phyloP scores from a whole-genome alignment of 345 rosid species.

The Clarkia xantiana region DNA sequence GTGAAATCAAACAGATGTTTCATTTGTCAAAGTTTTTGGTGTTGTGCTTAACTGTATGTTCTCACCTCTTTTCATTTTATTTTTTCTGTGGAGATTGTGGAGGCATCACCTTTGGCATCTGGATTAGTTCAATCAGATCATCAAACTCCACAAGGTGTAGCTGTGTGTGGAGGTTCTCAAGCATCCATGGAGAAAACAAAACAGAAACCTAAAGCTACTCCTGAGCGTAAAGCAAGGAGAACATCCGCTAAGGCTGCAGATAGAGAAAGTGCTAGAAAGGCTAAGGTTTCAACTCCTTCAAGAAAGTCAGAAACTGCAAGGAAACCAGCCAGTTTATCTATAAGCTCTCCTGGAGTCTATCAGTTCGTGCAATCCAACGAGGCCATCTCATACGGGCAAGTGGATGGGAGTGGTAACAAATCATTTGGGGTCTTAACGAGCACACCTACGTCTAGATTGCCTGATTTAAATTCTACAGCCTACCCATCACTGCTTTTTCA shows the following conservation, averaged over 20 bases:
- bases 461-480: slow-evolving; percentile 53
- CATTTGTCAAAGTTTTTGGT: neutral
- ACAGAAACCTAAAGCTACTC: slow-evolving; percentile 30
- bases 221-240: slow-evolving; percentile 69
- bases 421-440: slow-evolving; percentile 35
- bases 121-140: slow-evolving; percentile 25
- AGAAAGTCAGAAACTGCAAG: slow-evolving; percentile 37
- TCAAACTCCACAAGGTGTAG: slow-evolving; percentile 20
- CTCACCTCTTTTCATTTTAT: neutral
- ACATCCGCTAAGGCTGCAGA: slow-evolving; percentile 38
- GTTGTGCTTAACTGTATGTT: neutral
- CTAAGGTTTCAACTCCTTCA: slow-evolving; percentile 26
- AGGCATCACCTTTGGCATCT: slow-evolving; percentile 42
- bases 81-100: slow-evolving; percentile 30
- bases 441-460: slow-evolving; percentile 38
- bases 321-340: slow-evolving; percentile 24
- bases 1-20: slow-evolving; percentile 25
- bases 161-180: slow-evolving; percentile 23
- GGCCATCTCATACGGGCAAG: slow-evolving; percentile 36
- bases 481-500: slow-evolving; percentile 38
- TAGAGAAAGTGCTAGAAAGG: slow-evolving; percentile 49
- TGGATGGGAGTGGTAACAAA: slow-evolving; percentile 28
- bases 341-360: slow-evolving; percentile 25
- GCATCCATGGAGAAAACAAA: slow-evolving; percentile 18
- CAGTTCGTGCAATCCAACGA: slow-evolving; percentile 48